Evolutionary conservation across 495 filamentous ascomycete species (phyloP).

Genomic region (Copromyces sp.): DNA sequence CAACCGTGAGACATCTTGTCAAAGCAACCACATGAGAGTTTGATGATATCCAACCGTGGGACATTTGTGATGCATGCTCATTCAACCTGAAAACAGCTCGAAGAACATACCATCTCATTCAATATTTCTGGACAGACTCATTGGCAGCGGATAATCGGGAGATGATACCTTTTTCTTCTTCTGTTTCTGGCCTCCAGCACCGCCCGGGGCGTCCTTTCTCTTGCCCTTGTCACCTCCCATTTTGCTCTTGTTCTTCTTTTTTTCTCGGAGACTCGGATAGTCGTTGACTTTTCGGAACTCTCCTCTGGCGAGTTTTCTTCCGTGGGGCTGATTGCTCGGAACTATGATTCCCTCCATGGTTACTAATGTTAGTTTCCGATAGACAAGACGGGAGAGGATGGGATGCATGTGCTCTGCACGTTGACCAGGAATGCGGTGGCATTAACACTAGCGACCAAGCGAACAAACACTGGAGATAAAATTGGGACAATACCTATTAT

Average conservation of each 20-base stretch:
- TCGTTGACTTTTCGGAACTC: neutral
- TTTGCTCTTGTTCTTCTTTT: neutral
- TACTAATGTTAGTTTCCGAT: neutral
- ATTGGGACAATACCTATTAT: neutral
- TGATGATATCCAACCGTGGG: neutral
- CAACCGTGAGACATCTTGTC: neutral
- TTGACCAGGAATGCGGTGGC: neutral
- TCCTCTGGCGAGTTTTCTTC: neutral
- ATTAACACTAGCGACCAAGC: neutral
- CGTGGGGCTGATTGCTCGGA: no score
- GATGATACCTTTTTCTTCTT: slow-evolving; percentile 27
- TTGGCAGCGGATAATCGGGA: neutral
- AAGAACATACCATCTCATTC: neutral
- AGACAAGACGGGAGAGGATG: neutral
- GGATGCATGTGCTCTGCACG: neutral
- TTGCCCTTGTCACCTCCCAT: slow-evolving; percentile 17
- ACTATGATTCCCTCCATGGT: neutral
- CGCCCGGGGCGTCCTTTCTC: slow-evolving; percentile 17
- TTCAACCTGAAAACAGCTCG: neutral
- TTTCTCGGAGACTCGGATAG: neutral
- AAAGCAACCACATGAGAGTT: neutral
- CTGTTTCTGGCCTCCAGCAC: slow-evolving; percentile 3
- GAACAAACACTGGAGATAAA: neutral
- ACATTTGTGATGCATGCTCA: neutral
- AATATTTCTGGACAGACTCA: neutral